Evolutionary conservation across 2,329 filamentous ascomycete genomes (phyloP).

Genomic region (Penicillium sp.): DNA sequence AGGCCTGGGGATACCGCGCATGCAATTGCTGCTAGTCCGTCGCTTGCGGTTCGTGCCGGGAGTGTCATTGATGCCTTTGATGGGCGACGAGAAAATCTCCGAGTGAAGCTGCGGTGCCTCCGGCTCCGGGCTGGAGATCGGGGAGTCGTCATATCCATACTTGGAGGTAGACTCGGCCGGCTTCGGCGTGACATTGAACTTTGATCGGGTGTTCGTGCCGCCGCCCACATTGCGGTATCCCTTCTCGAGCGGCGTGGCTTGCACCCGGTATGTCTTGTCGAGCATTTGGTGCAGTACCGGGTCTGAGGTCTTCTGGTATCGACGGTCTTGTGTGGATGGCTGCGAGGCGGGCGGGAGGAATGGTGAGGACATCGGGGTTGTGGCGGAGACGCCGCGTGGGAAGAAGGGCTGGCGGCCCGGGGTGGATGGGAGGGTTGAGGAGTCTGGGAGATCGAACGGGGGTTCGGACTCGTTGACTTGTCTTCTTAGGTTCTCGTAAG

Average conservation of each 20-base stretch:
- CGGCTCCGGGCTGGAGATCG: slow-evolving; percentile 72
- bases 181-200: slow-evolving; percentile 35
- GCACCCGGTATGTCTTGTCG: slow-evolving; percentile 91
- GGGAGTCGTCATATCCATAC: slow-evolving; percentile 45
- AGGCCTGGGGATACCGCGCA: slow-evolving; percentile 59
- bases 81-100: slow-evolving; percentile 78
- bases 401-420: slow-evolving; percentile 31
- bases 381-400: slow-evolving; percentile 52
- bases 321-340: slow-evolving; percentile 38
- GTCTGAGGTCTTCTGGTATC: slow-evolving; percentile 52
- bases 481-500: slow-evolving; percentile 70
- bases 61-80: slow-evolving; percentile 41
- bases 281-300: slow-evolving; percentile 86
- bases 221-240: slow-evolving; percentile 28
- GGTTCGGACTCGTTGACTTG: slow-evolving; percentile 56
- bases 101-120: slow-evolving; percentile 78
- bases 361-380: slow-evolving; percentile 59
- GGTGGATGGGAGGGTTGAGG: slow-evolving; percentile 35
- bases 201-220: slow-evolving; percentile 26
- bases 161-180: slow-evolving; percentile 23
- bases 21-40: slow-evolving; percentile 36
- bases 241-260: slow-evolving; percentile 78
- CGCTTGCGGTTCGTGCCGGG: slow-evolving; percentile 44
- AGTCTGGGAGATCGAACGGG: slow-evolving; percentile 36
- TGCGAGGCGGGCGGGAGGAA: slow-evolving; percentile 53